Evolutionary conservation across 2,329 filamentous ascomycete species (phyloP), one percentile per base, ranked within the genome.

Genomic region (Diplocarpon rosae): DNA sequence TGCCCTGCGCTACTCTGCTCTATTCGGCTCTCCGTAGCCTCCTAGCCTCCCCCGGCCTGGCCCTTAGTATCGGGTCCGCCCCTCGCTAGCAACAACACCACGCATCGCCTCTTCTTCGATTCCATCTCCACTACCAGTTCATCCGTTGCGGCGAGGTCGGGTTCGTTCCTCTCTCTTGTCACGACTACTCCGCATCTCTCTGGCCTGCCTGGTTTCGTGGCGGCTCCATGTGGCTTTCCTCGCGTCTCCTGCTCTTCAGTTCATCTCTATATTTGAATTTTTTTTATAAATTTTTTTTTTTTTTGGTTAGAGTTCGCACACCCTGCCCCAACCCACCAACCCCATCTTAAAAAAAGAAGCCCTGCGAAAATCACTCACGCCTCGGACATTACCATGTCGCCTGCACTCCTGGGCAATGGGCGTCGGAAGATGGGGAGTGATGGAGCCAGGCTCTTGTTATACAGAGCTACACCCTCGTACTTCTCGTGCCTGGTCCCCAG

Each of bases 391-490:
- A 48, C 53, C 52, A 48, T 51, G 30, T 56, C 53, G 52, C 52
- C 57, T 58, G 52, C 46, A 41, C 45, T 51, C 39, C 43, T 49
- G 37, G 40, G 52, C 47, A 16, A 33, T n/a, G n/a, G n/a, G n/a
- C 47, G 43, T 53, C 56, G 52, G 47, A 56, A 54, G 43, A 52
- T 55, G n/a, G n/a, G 56, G 49, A 44, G 51, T 55, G 56, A 57
- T 53, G 53, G 53, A 54, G 52, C 57, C 56, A 59, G 56, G 57
- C 53, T 46, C 53, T 51, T 57, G 51, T 58, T 56, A 55, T 52
- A 57, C 53, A 52, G 57, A 60, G 58, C 54, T 59, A 60, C 44
- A 59, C 55, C 57, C 58, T 57, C 58, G 53, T n/a, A n/a, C n/a
- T n/a, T n/a, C n/a, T n/a, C n/a, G n/a, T n/a, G n/a, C n/a, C n/a